Conservation (phyloP, 768 basidiomycete species). For the Tricholoma bakamatsutake region DNA sequence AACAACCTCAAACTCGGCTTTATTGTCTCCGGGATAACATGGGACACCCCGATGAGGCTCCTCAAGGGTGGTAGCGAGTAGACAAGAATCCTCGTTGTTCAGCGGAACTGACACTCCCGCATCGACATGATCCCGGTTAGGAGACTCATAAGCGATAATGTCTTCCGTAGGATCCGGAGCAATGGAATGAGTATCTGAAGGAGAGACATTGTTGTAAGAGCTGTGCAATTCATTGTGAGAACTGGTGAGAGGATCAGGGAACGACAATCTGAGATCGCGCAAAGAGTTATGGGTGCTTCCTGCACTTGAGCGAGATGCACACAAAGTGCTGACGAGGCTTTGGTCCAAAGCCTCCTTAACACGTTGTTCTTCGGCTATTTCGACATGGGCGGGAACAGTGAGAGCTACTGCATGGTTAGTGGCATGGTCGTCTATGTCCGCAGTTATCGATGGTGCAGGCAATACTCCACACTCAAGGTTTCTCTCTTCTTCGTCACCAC, state of each 20-base stretch:
- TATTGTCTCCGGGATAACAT: conserved; percentile 17
- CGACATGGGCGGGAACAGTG: conserved; percentile 26
- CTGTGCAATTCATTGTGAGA: conserved; percentile 56
- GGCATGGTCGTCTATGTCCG: conserved; percentile 26
- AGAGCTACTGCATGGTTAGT: conserved; percentile 20
- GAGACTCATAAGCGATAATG: conserved; percentile 15
- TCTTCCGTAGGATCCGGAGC: conserved; percentile 19
- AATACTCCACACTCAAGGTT: conserved; percentile 22
- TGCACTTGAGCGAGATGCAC: conserved; percentile 60
- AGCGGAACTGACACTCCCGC: conserved; percentile 10
- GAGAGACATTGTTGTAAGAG: conserved; percentile 49
- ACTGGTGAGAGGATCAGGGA: conserved; percentile 78
- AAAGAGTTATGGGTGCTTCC: conserved; percentile 55
- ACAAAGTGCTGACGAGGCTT: conserved; percentile 77
- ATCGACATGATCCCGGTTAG: not conserved
- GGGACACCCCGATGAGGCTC: conserved; percentile 25
- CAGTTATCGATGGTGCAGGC: conserved; percentile 25
- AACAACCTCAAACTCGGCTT: conserved; percentile 50
- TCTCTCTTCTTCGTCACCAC: conserved; percentile 39
- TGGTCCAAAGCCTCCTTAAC: conserved; percentile 76
- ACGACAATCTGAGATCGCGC: conserved; percentile 73
- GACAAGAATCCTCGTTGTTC: conserved; percentile 29
- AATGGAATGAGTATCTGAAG: conserved; percentile 28
- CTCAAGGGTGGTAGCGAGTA: conserved; percentile 28
- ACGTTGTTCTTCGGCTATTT: conserved; percentile 56